Evolutionary conservation across 306 rosid species (phyloP).

Genomic region (Gastrolobium bilobum): DNA sequence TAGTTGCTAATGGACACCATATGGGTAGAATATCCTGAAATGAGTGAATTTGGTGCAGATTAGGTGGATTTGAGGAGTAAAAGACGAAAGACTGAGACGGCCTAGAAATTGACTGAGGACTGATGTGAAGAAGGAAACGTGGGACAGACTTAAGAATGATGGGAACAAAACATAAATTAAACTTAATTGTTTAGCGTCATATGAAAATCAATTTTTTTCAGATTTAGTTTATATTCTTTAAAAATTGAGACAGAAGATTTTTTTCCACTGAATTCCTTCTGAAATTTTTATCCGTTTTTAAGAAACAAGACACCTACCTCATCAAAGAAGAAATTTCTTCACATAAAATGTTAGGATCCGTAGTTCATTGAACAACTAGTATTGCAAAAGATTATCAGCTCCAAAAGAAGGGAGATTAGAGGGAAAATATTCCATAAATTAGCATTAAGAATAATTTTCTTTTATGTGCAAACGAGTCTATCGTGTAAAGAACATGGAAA

Average conservation of each 20-base stretch:
- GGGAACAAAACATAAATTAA: neutral
- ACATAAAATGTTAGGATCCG: neutral
- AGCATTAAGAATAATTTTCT: neutral
- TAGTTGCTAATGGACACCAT: neutral
- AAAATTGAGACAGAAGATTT: neutral
- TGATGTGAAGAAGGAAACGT: neutral
- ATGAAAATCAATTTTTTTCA: neutral
- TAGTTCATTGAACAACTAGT: neutral
- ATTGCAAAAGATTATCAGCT: neutral
- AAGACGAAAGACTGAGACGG: neutral
- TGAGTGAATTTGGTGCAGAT: neutral
- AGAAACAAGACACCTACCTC: neutral
- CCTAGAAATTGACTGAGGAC: neutral
- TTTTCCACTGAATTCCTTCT: neutral
- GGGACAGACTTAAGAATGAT: neutral
- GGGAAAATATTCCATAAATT: neutral
- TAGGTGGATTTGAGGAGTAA: conserved; percentile 17
- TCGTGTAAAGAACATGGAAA: neutral
- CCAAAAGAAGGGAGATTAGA: neutral
- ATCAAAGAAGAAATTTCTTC: neutral
- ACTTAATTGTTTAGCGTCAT: neutral
- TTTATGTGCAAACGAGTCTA: neutral
- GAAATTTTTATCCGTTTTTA: neutral
- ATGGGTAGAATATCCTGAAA: neutral
- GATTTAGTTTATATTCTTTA: neutral